A percentile compares a stretch with the other conserved stretches of the same genome.
Evolutionary conservation across 805 yeast species (phyloP).

Genomic region (Sungouiozyma intestinalis): DNA sequence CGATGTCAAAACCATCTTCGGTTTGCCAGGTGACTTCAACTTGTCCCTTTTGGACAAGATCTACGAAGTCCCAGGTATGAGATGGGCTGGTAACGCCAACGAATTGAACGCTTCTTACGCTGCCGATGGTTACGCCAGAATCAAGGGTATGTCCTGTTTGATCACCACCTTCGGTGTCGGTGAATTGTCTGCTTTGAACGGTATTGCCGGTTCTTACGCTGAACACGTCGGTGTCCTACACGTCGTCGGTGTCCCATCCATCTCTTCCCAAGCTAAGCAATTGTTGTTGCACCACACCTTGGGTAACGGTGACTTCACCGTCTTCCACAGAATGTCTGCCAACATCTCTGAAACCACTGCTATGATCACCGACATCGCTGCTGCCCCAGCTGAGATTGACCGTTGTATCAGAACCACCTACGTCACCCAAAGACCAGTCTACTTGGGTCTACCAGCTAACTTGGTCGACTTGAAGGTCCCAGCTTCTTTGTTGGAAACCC

Average conservation of each 20-base stretch:
- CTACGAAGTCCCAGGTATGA: conserved; percentile 61
- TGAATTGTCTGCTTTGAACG: conserved; percentile 74
- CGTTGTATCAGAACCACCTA: conserved; percentile 63
- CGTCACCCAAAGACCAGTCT: conserved; percentile 68
- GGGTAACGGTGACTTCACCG: conserved; percentile 75
- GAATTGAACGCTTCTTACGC: conserved; percentile 78
- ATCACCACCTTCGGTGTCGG: conserved; percentile 90
- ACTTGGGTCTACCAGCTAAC: conserved; percentile 76
- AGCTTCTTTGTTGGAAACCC: conserved; percentile 45
- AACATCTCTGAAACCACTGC: conserved; percentile 59
- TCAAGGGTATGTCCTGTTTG: conserved; percentile 63
- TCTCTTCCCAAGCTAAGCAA: conserved; percentile 60
- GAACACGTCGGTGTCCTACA: conserved; percentile 82
- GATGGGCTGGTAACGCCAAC: conserved; percentile 89
- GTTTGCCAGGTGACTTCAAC: conserved; percentile 79
- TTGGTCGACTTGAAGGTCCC: conserved; percentile 58
- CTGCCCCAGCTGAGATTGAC: conserved; percentile 67
- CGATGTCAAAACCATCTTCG: conserved; percentile 60
- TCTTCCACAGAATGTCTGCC: conserved; percentile 69
- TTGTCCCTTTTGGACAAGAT: conserved; percentile 59
- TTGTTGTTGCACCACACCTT: conserved; percentile 72
- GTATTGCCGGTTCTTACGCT: conserved; percentile 81
- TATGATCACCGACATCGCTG: conserved; percentile 48
- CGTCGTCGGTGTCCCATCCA: conserved; percentile 79
- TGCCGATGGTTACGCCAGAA: conserved; percentile 80